Evolutionary conservation across 371 early-diverging fungal genomes (phyloP), one percentile per base, ranked within the genome.

Genomic region (Fennellomyces sp.): DNA sequence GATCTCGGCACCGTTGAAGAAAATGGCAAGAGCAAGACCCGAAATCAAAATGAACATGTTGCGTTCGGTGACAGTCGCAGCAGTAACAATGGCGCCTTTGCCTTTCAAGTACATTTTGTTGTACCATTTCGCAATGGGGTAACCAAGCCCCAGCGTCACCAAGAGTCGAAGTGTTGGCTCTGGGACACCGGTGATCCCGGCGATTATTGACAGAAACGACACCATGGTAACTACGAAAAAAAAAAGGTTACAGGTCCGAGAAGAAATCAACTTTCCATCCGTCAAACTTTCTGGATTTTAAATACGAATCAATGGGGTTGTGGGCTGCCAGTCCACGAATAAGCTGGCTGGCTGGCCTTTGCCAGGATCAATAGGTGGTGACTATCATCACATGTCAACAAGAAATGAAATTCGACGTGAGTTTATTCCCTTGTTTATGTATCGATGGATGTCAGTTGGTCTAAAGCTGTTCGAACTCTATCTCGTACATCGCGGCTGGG

Each of bases 401-500:
- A n/a, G n/a, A n/a, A n/a, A n/a, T n/a, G n/a, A n/a, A n/a, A n/a
- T n/a, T n/a, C n/a, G n/a, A n/a, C n/a, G n/a, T n/a, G n/a, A n/a
- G n/a, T 41, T 5, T 4, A 39, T 39, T 10, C 17, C 17, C 39
- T 48, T 60, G n/a, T 52, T 33, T 60, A 54, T 55, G 50, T 28
- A 7, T 53, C 55, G 19, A 60, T 63, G 36, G 64, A 49, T 15
- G 50, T 55, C 51, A 91, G 76, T 59, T 92, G 86, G 21, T 69
- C 65, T 50, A 90, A 60, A 11, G 92, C 93, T 11, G 88, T 90
- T 58, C 81, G 82, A 26, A 86, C 92, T 33, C 91, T 75, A 58
- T 92, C 92, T 2, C 89, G 83, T 5, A 92, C 93, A 72, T 93
- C 93, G 52, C 77, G 62, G 56, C 82, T 80, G 7, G 73, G 61